Evolutionary conservation across 257 asterid species (phyloP).

Genomic region (Phtheirospermum japonicum): DNA sequence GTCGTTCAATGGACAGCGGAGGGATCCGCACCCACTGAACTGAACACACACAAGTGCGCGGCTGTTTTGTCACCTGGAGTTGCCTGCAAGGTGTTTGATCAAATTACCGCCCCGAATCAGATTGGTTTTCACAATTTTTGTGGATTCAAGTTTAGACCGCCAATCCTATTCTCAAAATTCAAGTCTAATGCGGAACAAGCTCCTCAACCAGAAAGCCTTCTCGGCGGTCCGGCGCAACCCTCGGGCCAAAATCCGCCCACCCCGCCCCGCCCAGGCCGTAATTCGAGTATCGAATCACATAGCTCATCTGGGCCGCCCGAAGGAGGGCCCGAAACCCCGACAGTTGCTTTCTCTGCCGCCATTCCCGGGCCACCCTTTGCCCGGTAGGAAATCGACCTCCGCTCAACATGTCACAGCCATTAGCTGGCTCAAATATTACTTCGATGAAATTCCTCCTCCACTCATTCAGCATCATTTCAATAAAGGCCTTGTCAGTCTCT

Average conservation of each 20-base stretch:
- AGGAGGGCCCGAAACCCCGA: constrained; percentile 66
- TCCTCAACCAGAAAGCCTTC: constrained; percentile 33
- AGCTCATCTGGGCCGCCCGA: constrained; percentile 61
- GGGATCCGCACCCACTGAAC: too few relatives aligned
- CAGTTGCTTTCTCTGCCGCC: constrained; percentile 86
- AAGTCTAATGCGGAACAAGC: constrained; percentile 49
- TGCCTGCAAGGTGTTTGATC: neutral
- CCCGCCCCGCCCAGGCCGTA: constrained; percentile 35
- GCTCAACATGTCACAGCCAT: constrained; percentile 67
- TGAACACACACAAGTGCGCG: neutral
- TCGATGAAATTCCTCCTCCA: constrained; percentile 60
- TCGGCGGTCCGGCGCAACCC: constrained; percentile 39
- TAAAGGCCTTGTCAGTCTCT: constrained; percentile 66
- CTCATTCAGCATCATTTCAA: constrained; percentile 68
- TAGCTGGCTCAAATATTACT: constrained; percentile 95
- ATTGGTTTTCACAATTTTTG: neutral
- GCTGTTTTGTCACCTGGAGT: neutral
- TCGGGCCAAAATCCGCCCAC: constrained; percentile 40
- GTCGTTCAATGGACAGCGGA: too few relatives aligned
- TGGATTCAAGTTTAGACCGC: constrained; percentile 12
- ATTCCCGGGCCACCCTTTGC: constrained; percentile 81
- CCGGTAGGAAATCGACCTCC: constrained; percentile 52
- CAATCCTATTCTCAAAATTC: constrained; percentile 11
- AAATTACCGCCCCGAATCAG: neutral
- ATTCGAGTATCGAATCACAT: constrained; percentile 73